Base-by-base conservation (phyloP, 495 filamentous ascomycete genomes). In the Podospora sp. region DNA sequence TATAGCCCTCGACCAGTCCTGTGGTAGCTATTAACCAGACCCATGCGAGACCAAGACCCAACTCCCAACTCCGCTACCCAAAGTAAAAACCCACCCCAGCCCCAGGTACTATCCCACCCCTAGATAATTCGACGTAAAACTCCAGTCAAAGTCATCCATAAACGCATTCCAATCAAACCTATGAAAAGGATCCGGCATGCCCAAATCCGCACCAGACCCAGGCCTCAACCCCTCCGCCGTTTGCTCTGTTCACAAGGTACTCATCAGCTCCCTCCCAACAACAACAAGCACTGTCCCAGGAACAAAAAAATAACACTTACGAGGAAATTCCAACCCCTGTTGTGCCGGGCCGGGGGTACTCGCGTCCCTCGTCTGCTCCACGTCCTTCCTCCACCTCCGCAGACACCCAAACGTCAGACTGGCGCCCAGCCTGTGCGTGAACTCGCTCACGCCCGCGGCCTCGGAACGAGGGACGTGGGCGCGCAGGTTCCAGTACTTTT, bases 91-190 rank as follows among this genome's bases (percentile, higher is more conserved):
- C 29, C n/a, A n/a, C 29, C 29, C 29, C 29, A 33, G 8, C 29
- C 8, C 29, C 29, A 33, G 3, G 29, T 33, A 33, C 29, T 22
- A 62, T 50, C 18, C 20, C 16, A 62, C 60, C 16, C 21, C 35
- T 11, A 70, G 50, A 46, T 62, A 64, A 21, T 64, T 70, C 20
- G 68, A 69, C 27, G 77, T 78, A 66, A 79, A 80, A 57, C 69
- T 78, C 80, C 79, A 82, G 51, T 81, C 79, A 51, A 81, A 81
- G 58, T 82, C 80, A 59, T 80, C 79, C 77, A 81, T 77, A 49
- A 82, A 81, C 12, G 73, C 71, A 21, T 76, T 76, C 79, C 79
- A 82, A 50, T 82, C 80, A 58, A 81, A 78, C 63, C 72, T 67
- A 53, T 72, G 73, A 55, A 79, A 68, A 3, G 77, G 66, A 60